These are phyloP conservation scores for Filobasidium floriforme DNA, from an alignment of 768 basidiomycete species.

Conservation along the genomic window DNA sequence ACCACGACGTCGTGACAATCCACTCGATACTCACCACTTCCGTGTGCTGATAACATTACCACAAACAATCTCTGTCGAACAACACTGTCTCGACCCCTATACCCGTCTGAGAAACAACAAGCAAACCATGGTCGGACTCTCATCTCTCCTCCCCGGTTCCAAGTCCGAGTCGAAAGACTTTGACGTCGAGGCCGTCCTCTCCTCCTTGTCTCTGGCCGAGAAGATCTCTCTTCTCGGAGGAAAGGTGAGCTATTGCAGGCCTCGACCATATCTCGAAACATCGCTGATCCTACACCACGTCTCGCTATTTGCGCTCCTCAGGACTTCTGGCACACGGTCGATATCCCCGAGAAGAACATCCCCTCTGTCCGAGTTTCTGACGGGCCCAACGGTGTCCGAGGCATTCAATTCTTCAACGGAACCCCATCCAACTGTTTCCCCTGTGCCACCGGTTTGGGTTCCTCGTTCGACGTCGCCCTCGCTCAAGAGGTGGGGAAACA, in stretches of 20 bases:
- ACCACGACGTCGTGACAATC: too few species aligned
- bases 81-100: too few species aligned
- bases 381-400: constrained; percentile 67
- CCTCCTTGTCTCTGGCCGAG: constrained; percentile 11
- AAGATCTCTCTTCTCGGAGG: constrained; percentile 14
- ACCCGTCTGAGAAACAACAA: too few species aligned
- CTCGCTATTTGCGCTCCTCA: neutral
- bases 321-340: constrained; percentile 24
- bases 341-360: constrained; percentile 18
- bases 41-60: too few species aligned
- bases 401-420: constrained; percentile 52
- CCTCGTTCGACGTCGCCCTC: constrained; percentile 61
- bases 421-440: constrained; percentile 62
- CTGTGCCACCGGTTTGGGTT: constrained; percentile 62
- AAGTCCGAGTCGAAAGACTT: constrained; percentile 1
- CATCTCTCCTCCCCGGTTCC: neutral
- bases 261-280: too few species aligned
- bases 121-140: neutral
- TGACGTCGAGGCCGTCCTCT: constrained; percentile 15
- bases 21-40: too few species aligned
- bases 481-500: constrained; percentile 55
- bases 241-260: neutral
- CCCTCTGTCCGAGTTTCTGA: constrained; percentile 53
- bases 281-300: too few species aligned
- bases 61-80: too few species aligned